Evolutionary conservation across 306 rosid genomes (phyloP), one percentile per base, ranked within the genome.

Genomic region (Citrullus amarus): DNA sequence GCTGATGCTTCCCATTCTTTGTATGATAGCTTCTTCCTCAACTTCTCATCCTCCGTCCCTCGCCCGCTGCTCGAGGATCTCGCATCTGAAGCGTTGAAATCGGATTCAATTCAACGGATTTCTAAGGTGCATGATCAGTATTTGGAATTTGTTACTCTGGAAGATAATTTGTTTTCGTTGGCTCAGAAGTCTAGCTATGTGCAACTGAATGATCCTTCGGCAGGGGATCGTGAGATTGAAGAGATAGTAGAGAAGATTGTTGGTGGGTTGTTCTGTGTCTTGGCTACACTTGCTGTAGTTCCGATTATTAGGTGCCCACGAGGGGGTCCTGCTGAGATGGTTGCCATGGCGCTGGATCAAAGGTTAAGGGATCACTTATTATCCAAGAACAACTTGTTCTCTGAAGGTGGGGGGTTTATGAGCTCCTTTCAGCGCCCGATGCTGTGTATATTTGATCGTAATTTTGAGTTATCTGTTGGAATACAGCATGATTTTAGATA

Each of bases 261-360:
- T 56, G 55, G 74, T 6, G 99, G 97, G 1, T 83, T 95, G 85
- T 92, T 95, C 77, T 89, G 97, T 60, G 95, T 95, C 48, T 85
- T 95, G 85, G 99, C 99, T 15, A 89, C 97, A 0, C 90, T 95
- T 18, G 89, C 86, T 10, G 97, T 95, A 46, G 91, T 95, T 66
- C 99, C 99, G 0, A 86, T 95, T 54, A 92, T 95, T 39, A 81
- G 97, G 61, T 92, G 97, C 63, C 93, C 96, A 0, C 90, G 93
- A 5, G 97, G 97, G 14, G 99, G 99, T 1, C 97, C 99, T 0
- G 97, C 97, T 16, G 97, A 95, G 88, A 88, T 95, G 99, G 99
- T 92, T 75, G 99, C 99, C 1, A 80, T 93, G 1, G 92, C 91
- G 3, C 80, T 95, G 92, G 99, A 95, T 80, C 97, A 91, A 83